Evolutionary conservation across 2,329 filamentous ascomycete genomes (phyloP).

Genomic region (Paramyrothecium sp.): DNA sequence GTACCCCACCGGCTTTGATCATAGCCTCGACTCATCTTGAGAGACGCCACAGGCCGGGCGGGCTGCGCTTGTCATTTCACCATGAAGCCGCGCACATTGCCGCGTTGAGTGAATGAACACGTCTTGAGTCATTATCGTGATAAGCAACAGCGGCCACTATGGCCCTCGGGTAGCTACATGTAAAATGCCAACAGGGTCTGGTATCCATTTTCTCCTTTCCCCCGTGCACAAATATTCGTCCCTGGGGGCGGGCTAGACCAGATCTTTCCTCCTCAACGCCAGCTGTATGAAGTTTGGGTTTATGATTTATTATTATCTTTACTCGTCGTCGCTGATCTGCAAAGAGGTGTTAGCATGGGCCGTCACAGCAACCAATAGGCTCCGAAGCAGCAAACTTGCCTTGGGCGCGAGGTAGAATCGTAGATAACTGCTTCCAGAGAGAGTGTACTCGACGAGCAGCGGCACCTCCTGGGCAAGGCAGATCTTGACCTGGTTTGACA

Average conservation of each 20-base stretch:
- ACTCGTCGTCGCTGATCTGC: conserved; percentile 40
- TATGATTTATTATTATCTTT: conserved; percentile 15
- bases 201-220: conserved; percentile 15
- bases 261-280: conserved; percentile 8
- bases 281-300: conserved; percentile 13
- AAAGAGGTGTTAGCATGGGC: conserved; percentile 6
- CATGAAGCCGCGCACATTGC: not conserved
- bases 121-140: conserved; percentile 11
- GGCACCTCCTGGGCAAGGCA: conserved; percentile 96
- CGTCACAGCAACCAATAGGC: not conserved
- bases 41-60: not conserved
- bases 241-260: not conserved
- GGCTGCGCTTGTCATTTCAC: not conserved
- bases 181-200: conserved; percentile 1
- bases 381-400: conserved; percentile 51
- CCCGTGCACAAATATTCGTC: conserved; percentile 5
- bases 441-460: conserved; percentile 86
- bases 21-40: not conserved
- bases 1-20: not conserved
- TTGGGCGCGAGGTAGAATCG: conserved; percentile 98
- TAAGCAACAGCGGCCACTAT: conserved; percentile 5
- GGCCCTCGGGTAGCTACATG: not conserved
- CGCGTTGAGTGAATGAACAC: conserved; percentile 6
- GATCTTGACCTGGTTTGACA: conserved; percentile 82
- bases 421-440: conserved; percentile 81